Base-by-base conservation (phyloP, 2,329 filamentous ascomycete genomes). In the Sordariomycetes sp. region DNA sequence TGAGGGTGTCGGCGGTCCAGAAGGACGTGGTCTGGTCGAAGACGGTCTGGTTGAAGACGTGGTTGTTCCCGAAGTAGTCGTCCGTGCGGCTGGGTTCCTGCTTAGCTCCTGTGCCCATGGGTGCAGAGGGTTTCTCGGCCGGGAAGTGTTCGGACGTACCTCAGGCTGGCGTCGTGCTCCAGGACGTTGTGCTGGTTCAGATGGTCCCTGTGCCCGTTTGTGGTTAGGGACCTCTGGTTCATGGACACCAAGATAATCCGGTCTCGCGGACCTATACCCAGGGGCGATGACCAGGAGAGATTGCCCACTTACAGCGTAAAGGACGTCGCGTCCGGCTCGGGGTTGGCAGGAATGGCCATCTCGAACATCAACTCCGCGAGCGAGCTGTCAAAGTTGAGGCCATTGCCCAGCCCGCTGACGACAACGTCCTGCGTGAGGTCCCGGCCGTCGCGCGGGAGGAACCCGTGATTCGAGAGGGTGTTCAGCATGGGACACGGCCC, bases 401-500 rank as follows among this genome's bases (percentile, higher is more conserved):
- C 46, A 3, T 22, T 63, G 3, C 62, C 62, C 40, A 81, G 62
- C 25, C 67, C 77, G 7, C 67, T 61, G 7, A 77, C 63, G 0
- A 72, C 69, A 22, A 68, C 69, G 53, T 70, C 64, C 35, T 67
- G 62, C 14, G 71, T 74, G 57, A 79, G 67, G 62, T 75, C 69
- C 51, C 67, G 69, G 46, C 77, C 77, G 57, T 76, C 64, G 54
- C 70, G 77, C 3, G 74, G 76, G 1, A 80, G 70, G 59, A 75
- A 77, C 14, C 72, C 73, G 60, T 80, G 74, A 62, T 80, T 80
- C 4, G 76, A 73, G 18, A 80, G 67, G 0, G 77, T 73, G 64
- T 80, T 80, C 59, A 80, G 67, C 72, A 78, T 77, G 1, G 78
- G 77, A 59, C 77, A 80, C 24, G 77, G 76, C 0, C 71, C 70